phyloP scores from a whole-genome alignment of 1,139 yeast genomes.

The Suhomyces atakaporum region DNA sequence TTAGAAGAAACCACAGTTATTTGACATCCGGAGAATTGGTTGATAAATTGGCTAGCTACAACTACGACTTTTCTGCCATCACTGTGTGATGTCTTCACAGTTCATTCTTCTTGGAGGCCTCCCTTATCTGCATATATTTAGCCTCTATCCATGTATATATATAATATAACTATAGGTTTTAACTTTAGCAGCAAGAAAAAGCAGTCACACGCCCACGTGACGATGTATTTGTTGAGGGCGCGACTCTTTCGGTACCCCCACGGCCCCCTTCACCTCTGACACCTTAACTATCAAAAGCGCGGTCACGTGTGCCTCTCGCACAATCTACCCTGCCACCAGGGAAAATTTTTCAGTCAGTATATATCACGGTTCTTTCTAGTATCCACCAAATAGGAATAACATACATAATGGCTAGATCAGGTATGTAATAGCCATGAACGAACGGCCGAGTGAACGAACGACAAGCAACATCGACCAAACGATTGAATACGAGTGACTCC shows the following conservation, averaged over 20 bases:
- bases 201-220: slow-evolving; percentile 21
- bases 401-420: slow-evolving; percentile 59
- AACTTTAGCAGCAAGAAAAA: slow-evolving; percentile 11
- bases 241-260: background rate
- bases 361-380: slow-evolving; percentile 15
- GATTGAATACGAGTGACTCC: too few relatives aligned
- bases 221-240: background rate
- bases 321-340: slow-evolving; percentile 12
- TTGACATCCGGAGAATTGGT: slow-evolving; percentile 47
- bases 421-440: slow-evolving; percentile 45
- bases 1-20: slow-evolving; percentile 41
- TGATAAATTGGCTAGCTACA: slow-evolving; percentile 35
- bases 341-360: slow-evolving; percentile 15
- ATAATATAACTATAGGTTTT: slow-evolving; percentile 3
- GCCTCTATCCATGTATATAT: slow-evolving; percentile 11
- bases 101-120: background rate
- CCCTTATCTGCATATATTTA: slow-evolving; percentile 2
- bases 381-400: slow-evolving; percentile 11
- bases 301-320: slow-evolving; percentile 6
- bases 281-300: background rate
- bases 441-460: too few relatives aligned
- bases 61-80: slow-evolving; percentile 35
- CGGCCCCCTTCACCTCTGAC: background rate
- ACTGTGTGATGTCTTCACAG: slow-evolving; percentile 18
- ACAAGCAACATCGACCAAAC: background rate